Percentiles rank a stretch among this genome's conserved stretches.
Conservation (phyloP, 75 land plant genomes). For the Sequoia sempervirens region DNA sequence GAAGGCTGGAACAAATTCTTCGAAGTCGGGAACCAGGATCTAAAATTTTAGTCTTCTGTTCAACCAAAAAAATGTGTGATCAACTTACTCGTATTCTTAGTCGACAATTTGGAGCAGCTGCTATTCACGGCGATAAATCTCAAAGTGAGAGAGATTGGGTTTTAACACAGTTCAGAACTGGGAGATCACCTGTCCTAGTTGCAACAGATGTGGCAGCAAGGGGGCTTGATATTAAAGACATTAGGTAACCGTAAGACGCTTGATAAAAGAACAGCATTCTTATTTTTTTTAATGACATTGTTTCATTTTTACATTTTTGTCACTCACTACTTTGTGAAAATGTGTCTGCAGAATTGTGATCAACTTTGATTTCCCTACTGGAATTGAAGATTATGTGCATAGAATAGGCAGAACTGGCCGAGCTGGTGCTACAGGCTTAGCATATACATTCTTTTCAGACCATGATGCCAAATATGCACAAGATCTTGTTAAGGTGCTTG, state of each 20-base stretch:
- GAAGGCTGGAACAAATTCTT: constrained; percentile 79
- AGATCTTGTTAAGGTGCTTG: constrained; percentile 83
- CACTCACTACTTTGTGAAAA: background rate
- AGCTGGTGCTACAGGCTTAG: constrained; percentile 96
- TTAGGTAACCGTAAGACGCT: constrained; percentile 66
- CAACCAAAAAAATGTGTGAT: constrained; percentile 91
- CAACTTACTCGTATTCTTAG: constrained; percentile 75
- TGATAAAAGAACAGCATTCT: background rate
- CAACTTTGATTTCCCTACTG: constrained; percentile 95
- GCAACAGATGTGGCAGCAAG: constrained; percentile 99
- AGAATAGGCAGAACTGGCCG: constrained; percentile 97
- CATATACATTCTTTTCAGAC: constrained; percentile 85
- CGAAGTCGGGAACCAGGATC: constrained; percentile 85
- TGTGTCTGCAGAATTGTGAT: constrained; percentile 71
- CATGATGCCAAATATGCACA: constrained; percentile 85
- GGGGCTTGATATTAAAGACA: constrained; percentile 97
- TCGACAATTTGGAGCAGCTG: constrained; percentile 83
- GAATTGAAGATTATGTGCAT: constrained; percentile 96
- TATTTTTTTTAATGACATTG: background rate
- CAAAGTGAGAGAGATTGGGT: constrained; percentile 90
- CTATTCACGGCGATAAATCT: constrained; percentile 96
- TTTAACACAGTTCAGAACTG: constrained; percentile 73
- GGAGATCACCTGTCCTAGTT: constrained; percentile 76
- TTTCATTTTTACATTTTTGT: background rate
- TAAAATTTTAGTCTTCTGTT: constrained; percentile 88